These are phyloP conservation scores for Physocladia obscura DNA, from an alignment of 192 early-diverging fungal genomes.

Conservation along the genomic window DNA sequence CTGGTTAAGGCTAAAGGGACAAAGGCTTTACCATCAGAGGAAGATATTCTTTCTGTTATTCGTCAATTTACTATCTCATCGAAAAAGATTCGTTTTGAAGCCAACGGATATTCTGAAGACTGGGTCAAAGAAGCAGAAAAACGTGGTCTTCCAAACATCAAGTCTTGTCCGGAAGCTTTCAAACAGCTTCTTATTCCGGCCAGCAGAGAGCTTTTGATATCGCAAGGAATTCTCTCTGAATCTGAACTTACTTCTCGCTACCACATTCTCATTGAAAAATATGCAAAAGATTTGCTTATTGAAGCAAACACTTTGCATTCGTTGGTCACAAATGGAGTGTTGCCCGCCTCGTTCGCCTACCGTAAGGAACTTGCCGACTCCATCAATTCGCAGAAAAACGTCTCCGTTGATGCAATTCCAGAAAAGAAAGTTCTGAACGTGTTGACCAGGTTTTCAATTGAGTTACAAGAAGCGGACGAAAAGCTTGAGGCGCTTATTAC, in stretches of 20 bases:
- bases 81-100: conserved; percentile 92
- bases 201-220: conserved; percentile 76
- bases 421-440: conserved; percentile 70
- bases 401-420: conserved; percentile 54
- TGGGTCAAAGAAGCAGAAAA: conserved; percentile 91
- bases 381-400: conserved; percentile 68
- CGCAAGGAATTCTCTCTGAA: conserved; percentile 80
- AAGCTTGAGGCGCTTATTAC: conserved; percentile 59
- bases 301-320: conserved; percentile 86
- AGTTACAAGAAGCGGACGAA: conserved; percentile 55
- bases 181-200: conserved; percentile 68
- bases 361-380: conserved; percentile 83
- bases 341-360: conserved; percentile 87
- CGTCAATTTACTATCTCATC: conserved; percentile 76
- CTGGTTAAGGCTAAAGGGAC: conserved; percentile 80
- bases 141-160: conserved; percentile 96
- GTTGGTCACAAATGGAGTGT: conserved; percentile 79
- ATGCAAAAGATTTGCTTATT: conserved; percentile 92
- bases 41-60: conserved; percentile 89
- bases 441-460: conserved; percentile 61
- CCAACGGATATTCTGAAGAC: conserved; percentile 94
- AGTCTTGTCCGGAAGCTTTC: conserved; percentile 86
- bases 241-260: conserved; percentile 87
- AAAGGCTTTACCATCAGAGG: conserved; percentile 73
- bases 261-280: conserved; percentile 96